Evolutionary conservation across 225 moss, liverwort and hornwort species (phyloP).

Genomic region (Sphagnum tenellum): DNA sequence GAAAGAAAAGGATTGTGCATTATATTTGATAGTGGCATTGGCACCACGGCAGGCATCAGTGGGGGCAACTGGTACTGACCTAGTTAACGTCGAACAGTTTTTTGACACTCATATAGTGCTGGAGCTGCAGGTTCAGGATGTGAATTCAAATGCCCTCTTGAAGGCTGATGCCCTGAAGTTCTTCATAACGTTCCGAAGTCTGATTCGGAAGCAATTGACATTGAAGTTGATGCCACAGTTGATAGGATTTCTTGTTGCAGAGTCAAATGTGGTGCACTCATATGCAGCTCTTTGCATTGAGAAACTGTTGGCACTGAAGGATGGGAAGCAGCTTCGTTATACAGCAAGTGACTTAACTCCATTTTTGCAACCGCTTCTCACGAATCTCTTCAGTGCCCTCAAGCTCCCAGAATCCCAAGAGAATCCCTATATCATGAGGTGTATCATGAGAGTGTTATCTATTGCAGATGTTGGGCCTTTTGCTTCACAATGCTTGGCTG

Average conservation of each 20-base stretch:
- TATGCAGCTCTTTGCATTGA: constrained; percentile 91
- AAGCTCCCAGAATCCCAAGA: constrained; percentile 95
- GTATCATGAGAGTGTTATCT: constrained; percentile 92
- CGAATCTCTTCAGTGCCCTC: constrained; percentile 78
- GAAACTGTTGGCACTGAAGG: constrained; percentile 79
- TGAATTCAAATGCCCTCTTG: constrained; percentile 56
- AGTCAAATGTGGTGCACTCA: constrained; percentile 94
- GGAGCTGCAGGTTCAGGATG: constrained; percentile 63
- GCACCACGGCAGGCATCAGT: constrained; percentile 77
- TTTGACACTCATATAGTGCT: constrained; percentile 79
- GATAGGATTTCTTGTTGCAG: constrained; percentile 70
- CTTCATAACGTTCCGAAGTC: constrained; percentile 81
- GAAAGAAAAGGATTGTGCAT: constrained; percentile 91
- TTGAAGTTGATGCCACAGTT: constrained; percentile 67
- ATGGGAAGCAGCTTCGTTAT: constrained; percentile 67
- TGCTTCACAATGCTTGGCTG: constrained; percentile 59
- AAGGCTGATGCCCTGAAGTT: constrained; percentile 96
- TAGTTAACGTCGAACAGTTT: constrained; percentile 88
- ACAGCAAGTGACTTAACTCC: constrained; percentile 50
- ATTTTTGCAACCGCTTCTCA: constrained; percentile 63
- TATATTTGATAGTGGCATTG: constrained; percentile 90
- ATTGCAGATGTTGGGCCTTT: constrained; percentile 73
- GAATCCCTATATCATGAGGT: constrained; percentile 97
- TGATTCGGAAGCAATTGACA: constrained; percentile 64
- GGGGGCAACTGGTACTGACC: constrained; percentile 66